phyloP scores from a whole-genome alignment of 805 yeast genomes.

The Cyberlindnera mrakii region DNA sequence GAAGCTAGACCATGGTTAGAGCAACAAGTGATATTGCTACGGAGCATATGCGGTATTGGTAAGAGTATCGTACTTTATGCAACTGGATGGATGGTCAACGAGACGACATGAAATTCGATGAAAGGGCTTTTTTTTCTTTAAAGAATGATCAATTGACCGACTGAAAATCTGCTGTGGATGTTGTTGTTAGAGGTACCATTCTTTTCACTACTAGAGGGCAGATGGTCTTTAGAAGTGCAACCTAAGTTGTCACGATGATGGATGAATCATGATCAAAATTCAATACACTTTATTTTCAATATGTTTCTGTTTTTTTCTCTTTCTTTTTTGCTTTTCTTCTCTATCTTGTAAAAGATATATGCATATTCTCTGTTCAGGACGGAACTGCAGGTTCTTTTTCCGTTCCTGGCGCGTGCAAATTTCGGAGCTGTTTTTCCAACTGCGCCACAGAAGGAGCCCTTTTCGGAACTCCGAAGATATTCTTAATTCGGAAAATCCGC shows the following conservation, averaged over 20 bases:
- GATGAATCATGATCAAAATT: neutral
- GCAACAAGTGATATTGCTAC: constrained; percentile 38
- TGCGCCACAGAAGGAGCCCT: no score
- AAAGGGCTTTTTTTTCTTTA: constrained; percentile 53
- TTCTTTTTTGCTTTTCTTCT: no score
- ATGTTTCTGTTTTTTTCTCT: no score
- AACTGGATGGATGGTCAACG: constrained; percentile 70
- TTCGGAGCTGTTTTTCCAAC: no score
- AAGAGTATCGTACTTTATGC: constrained; percentile 41
- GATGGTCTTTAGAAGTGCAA: constrained; percentile 50
- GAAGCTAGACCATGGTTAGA: constrained; percentile 50
- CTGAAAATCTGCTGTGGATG: constrained; percentile 40
- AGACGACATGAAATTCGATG: constrained; percentile 47
- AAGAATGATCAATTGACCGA: constrained; percentile 42
- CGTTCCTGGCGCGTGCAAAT: no score
- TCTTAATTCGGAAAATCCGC: no score
- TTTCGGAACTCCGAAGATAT: no score
- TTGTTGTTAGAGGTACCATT: constrained; percentile 43
- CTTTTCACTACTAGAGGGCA: constrained; percentile 60
- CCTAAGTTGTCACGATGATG: constrained; percentile 29
- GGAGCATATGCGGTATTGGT: constrained; percentile 36
- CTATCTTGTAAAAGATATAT: no score
- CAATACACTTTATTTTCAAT: neutral
- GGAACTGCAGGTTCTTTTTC: no score
- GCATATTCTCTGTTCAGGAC: no score